These are phyloP conservation scores for Globisporangium lucens DNA, from an alignment of 352 stramenopile genomes.

Conservation along the genomic window DNA sequence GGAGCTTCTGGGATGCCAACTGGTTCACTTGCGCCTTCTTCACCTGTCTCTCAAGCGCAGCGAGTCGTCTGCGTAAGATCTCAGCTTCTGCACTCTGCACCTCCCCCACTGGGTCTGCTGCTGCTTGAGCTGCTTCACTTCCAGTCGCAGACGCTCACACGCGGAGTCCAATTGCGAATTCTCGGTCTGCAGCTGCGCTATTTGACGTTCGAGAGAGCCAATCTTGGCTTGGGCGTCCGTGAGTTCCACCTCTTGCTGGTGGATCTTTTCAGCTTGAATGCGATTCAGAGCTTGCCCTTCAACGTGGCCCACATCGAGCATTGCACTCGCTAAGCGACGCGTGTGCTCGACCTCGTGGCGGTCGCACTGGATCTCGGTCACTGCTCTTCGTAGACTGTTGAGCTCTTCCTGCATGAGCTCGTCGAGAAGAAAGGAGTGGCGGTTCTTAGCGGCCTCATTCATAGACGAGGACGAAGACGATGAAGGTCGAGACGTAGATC, in stretches of 20 bases:
- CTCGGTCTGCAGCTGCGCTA: slow-evolving; percentile 23
- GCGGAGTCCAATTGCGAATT: slow-evolving; percentile 5
- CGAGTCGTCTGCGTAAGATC: slow-evolving; percentile 48
- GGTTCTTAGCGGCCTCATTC: not conserved
- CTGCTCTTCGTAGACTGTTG: slow-evolving; percentile 31
- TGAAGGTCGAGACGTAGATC: not conserved
- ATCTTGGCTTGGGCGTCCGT: slow-evolving; percentile 16
- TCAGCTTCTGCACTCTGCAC: slow-evolving; percentile 44
- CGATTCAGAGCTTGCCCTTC: slow-evolving; percentile 19
- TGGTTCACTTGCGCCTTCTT: slow-evolving; percentile 33
- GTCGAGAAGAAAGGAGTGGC: slow-evolving; percentile 11
- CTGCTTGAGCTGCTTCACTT: slow-evolving; percentile 21
- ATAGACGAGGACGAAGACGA: not conserved
- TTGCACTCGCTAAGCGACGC: slow-evolving; percentile 15
- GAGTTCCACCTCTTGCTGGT: slow-evolving; percentile 33
- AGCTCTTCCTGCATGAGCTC: slow-evolving; percentile 53
- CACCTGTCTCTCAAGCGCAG: slow-evolving; percentile 20
- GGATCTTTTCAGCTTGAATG: slow-evolving; percentile 31
- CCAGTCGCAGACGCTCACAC: slow-evolving; percentile 14
- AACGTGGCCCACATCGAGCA: slow-evolving; percentile 22
- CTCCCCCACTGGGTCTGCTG: slow-evolving; percentile 20
- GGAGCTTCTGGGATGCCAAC: slow-evolving; percentile 19
- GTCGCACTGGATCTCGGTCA: slow-evolving; percentile 39
- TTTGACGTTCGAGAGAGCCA: slow-evolving; percentile 21
- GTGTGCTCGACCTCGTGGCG: slow-evolving; percentile 32